Conservation (phyloP, 345 rosid genomes). For the Stellera chamaejasme region DNA sequence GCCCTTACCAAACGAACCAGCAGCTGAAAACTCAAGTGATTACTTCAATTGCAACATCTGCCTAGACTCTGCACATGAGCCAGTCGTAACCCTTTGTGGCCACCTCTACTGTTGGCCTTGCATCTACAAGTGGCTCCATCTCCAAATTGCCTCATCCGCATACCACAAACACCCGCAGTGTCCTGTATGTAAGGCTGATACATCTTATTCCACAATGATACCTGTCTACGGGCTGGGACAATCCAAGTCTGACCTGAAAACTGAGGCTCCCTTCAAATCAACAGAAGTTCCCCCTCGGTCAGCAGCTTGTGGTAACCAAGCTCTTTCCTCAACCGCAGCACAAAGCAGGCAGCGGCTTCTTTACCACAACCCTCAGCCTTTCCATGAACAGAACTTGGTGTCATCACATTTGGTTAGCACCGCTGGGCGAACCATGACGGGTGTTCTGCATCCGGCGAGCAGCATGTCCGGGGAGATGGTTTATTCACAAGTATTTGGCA, state of each 20-base stretch:
- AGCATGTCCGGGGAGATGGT: conserved; percentile 78
- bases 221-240: conserved; percentile 88
- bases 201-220: conserved; percentile 68
- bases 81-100: conserved; percentile 89
- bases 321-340: conserved; percentile 16
- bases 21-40: conserved; percentile 33
- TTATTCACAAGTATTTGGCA: conserved; percentile 65
- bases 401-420: conserved; percentile 24
- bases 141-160: conserved; percentile 50
- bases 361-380: conserved; percentile 39
- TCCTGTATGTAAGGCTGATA: conserved; percentile 83
- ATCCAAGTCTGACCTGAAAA: conserved; percentile 20
- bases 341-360: conserved; percentile 45
- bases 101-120: conserved; percentile 99
- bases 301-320: conserved; percentile 33
- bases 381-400: conserved; percentile 19
- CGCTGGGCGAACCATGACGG: conserved; percentile 14
- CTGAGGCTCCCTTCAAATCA: conserved; percentile 20
- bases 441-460: conserved; percentile 36
- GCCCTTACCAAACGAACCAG: conserved; percentile 18
- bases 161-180: conserved; percentile 60
- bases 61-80: conserved; percentile 66
- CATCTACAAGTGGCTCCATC: conserved; percentile 83
- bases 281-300: conserved; percentile 70
- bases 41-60: conserved; percentile 92